phyloP scores from a whole-genome alignment of 129 eudicot species.

The Flaveria bidentis region DNA sequence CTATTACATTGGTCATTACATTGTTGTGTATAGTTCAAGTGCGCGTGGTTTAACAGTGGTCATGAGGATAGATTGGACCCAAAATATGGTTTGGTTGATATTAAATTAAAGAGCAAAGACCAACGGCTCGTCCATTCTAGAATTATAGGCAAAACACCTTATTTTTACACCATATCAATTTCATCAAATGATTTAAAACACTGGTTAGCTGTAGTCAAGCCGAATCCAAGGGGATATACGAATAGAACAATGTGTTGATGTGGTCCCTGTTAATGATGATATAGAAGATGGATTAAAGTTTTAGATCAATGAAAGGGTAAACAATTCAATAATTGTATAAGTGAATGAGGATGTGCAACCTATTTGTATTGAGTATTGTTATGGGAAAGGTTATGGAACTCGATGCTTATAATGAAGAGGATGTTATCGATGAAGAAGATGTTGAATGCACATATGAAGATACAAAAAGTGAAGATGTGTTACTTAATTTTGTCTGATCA shows the following conservation, averaged over 20 bases:
- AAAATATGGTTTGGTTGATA: not conserved
- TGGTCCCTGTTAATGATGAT: not conserved
- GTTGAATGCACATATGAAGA: too few species aligned
- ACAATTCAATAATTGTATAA: too few species aligned
- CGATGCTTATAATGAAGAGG: not conserved
- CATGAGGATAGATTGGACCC: not conserved
- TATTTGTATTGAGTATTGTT: not conserved
- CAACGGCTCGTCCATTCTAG: not conserved
- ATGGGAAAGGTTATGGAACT: not conserved
- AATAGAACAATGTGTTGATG: not conserved
- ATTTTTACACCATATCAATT: not conserved
- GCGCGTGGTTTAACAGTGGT: not conserved
- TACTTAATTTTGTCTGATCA: too few species aligned
- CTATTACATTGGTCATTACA: not conserved
- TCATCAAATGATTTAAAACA: not conserved
- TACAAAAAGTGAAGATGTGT: too few species aligned
- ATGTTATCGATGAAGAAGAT: not conserved
- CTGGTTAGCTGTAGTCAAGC: not conserved
- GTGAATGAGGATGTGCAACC: too few species aligned
- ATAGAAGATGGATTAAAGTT: too few species aligned
- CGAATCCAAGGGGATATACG: not conserved
- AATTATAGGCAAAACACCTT: too few species aligned
- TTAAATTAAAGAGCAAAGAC: not conserved
- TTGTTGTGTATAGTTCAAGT: not conserved
- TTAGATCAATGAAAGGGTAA: not conserved